Evolutionary conservation across 2,329 filamentous ascomycete genomes (phyloP).

Genomic region (Aschersonia sp.): DNA sequence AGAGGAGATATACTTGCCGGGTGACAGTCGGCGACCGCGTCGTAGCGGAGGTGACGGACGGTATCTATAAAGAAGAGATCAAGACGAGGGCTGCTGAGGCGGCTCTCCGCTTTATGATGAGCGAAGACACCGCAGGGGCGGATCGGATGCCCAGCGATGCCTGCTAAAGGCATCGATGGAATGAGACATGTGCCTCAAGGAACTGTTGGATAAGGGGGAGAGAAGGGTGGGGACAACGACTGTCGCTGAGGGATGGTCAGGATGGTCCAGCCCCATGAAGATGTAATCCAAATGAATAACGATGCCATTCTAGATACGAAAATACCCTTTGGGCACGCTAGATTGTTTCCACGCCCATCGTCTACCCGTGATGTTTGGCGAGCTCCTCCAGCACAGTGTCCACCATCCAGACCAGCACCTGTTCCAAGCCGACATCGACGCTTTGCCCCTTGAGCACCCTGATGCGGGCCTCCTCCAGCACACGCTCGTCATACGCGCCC

Average conservation of each 20-base stretch:
- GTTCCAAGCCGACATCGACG: slow-evolving; percentile 42
- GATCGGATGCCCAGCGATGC: background rate
- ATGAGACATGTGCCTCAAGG: too few species aligned
- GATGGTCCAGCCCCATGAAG: too few species aligned
- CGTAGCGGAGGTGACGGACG: slow-evolving; percentile 29
- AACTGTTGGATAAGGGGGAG: too few species aligned
- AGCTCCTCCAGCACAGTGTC: slow-evolving; percentile 39
- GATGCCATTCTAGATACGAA: too few species aligned
- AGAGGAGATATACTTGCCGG: slow-evolving; percentile 25
- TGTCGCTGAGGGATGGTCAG: too few species aligned
- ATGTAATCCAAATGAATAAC: too few species aligned
- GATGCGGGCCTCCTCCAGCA: slow-evolving; percentile 29
- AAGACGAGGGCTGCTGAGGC: slow-evolving; percentile 39
- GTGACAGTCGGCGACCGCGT: slow-evolving; percentile 32
- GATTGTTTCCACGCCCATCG: too few species aligned
- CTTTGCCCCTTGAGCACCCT: slow-evolving; percentile 30
- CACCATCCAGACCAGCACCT: slow-evolving; percentile 55
- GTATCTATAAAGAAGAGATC: slow-evolving; percentile 35
- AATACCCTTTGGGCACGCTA: too few species aligned
- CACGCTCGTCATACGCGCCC: slow-evolving; percentile 31
- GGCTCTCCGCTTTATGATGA: slow-evolving; percentile 25
- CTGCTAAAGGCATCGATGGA: too few species aligned
- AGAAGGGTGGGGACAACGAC: too few species aligned
- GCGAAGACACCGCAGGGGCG: slow-evolving; percentile 4
- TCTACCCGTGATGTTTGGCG: slow-evolving; percentile 10